Conservation (phyloP, 73 alveolate genomes). For the Paramecium pentaurelia region DNA sequence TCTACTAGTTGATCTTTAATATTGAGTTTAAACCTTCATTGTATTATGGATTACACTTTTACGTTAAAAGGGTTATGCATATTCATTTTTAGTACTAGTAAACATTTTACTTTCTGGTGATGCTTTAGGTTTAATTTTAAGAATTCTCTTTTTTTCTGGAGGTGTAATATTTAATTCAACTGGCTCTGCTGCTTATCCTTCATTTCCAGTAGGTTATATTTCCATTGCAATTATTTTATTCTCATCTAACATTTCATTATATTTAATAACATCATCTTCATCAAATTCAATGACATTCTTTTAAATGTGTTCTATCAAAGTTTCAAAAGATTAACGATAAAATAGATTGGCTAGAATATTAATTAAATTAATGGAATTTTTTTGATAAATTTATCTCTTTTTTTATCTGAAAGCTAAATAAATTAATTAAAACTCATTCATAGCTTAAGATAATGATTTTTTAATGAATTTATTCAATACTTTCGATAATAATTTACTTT, state of each 20-base stretch:
- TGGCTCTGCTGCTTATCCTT: slow-evolving; percentile 18
- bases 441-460: background rate
- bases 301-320: background rate
- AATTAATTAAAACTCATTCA: background rate
- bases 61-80: background rate
- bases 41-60: background rate
- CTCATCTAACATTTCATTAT: background rate
- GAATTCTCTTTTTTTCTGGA: background rate
- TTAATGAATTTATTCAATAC: background rate
- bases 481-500: background rate
- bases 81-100: background rate
- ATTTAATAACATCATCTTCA: background rate
- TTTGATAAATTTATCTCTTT: background rate
- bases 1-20: background rate
- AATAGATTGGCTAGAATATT: background rate
- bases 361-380: background rate
- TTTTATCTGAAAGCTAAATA: background rate
- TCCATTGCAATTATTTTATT: background rate
- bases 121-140: background rate
- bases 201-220: background rate
- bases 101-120: background rate
- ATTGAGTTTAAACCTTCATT: background rate
- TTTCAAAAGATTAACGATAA: background rate
- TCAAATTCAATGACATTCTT: background rate
- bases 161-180: slow-evolving; percentile 6